phyloP scores from a whole-genome alignment of 2,329 filamentous ascomycete genomes.

The Sporothrix globosa region DNA sequence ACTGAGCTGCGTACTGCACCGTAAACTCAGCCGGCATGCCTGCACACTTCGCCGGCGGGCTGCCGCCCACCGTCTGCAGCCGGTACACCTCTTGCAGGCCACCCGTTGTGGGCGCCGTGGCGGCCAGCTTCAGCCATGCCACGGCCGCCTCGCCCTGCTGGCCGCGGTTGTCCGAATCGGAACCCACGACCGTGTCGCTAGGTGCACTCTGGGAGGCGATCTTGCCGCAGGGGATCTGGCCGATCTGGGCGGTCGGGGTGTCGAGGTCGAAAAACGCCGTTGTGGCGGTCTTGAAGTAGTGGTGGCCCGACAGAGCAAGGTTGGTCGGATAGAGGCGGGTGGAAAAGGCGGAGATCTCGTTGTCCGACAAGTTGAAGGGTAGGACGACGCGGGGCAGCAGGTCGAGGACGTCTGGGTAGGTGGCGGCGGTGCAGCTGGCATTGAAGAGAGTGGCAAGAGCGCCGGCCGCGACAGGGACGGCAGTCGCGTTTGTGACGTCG shows the following conservation, averaged over 20 bases:
- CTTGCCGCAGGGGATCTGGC: conserved; percentile 66
- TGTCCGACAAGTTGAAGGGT: conserved; percentile 60
- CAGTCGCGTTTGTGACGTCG: conserved; percentile 60
- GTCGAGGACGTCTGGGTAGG: conserved; percentile 67
- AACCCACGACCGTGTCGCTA: conserved; percentile 52
- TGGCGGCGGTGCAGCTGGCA: conserved; percentile 74
- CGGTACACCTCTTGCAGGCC: conserved; percentile 77
- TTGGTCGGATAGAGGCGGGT: conserved; percentile 58
- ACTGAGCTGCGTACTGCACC: conserved; percentile 82
- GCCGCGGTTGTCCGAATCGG: conserved; percentile 55
- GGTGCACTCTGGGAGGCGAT: conserved; percentile 66
- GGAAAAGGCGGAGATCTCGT: conserved; percentile 40
- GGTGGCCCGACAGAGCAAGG: conserved; percentile 70
- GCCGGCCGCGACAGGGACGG: conserved; percentile 67
- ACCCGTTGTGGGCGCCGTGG: conserved; percentile 59
- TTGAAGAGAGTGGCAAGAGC: conserved; percentile 87
- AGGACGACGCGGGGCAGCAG: conserved; percentile 69
- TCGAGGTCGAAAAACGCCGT: conserved; percentile 82
- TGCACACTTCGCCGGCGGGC: conserved; percentile 71
- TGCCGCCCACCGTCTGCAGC: conserved; percentile 80
- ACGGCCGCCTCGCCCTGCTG: conserved; percentile 69
- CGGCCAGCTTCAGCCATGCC: conserved; percentile 75
- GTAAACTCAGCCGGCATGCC: conserved; percentile 66
- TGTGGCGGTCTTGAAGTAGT: conserved; percentile 72
- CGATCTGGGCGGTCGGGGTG: conserved; percentile 58